Evolutionary conservation across 1,139 yeast species (phyloP), one percentile per base, ranked within the genome.

Genomic region (Suhomyces anneliseae): DNA sequence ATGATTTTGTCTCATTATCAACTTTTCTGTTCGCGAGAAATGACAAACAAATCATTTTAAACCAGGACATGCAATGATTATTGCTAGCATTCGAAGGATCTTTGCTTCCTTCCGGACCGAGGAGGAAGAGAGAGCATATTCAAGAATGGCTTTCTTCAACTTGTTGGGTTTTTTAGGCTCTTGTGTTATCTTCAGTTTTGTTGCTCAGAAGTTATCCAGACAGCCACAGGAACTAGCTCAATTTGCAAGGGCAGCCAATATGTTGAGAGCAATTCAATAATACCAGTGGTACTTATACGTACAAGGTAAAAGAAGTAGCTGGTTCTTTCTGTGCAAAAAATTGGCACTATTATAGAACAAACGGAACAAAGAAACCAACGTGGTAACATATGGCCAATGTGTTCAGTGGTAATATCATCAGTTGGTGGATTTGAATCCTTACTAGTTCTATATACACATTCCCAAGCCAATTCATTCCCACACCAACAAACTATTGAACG

Each of bases 31-130:
- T 29, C 32, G 9, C 32, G 32, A 9, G 32, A 29, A 19, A 11
- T 29, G n/a, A 29, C 6, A 29, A 29, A 29, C 32, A 29, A 19
- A 29, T 29, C 32, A 29, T 29, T 11, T 4, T 9, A 9, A 9
- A 29, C 32, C 32, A 29, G 14, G 27, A 10, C 12, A 8, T 10
- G 15, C 42, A 4, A 79, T 79, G 83, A 78, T 78, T 46, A 60
- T 86, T 40, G 87, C 86, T 40, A 86, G 88, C 59, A 78, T 87
- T 42, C 70, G 96, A 46, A 72, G 89, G 47, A 85, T 89, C 42
- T 89, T 89, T 63, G 85, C 92, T 38, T 85, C 95, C 5, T 88
- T 88, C 58, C 69, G 96, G 27, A 83, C 95, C 2, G 96, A 87
- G 55, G 95, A 89, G 55, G 96, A 89, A 58, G 96, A 89, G 62